Evolutionary conservation across 331 rosid species (phyloP).

Genomic region (Pyracantha coccinea): DNA sequence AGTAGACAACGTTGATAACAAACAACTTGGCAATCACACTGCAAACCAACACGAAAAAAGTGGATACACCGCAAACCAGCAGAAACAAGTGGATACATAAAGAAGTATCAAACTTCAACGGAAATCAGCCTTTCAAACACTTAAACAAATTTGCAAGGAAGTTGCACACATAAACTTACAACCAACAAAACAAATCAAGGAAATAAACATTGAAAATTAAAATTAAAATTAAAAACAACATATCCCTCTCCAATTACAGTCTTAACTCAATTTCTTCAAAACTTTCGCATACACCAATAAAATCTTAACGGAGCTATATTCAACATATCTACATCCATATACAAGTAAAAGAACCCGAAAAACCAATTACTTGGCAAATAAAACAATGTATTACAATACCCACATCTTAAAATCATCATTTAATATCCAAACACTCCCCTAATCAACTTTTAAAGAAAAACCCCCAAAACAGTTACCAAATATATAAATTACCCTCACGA

Average conservation of each 20-base stretch:
- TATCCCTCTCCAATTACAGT: neutral
- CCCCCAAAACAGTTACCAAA: neutral
- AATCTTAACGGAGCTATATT: neutral
- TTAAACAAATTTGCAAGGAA: neutral
- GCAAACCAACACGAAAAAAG: neutral
- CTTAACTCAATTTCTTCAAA: neutral
- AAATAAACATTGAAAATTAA: neutral
- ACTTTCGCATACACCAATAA: neutral
- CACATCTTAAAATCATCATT: neutral
- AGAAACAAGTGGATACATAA: neutral
- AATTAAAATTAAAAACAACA: neutral
- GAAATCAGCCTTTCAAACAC: neutral
- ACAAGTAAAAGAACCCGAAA: neutral
- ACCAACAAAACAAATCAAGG: neutral
- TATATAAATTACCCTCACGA: neutral
- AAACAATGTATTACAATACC: neutral
- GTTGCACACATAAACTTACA: neutral
- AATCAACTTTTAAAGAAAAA: neutral
- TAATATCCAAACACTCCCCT: neutral
- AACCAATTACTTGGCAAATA: neutral
- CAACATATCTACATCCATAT: neutral
- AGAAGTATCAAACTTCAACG: neutral
- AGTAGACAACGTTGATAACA: neutral
- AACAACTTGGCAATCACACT: neutral
- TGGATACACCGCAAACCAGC: no score